phyloP scores from a whole-genome alignment of 306 rosid genomes.

The Cyclanthera cordifolia region DNA sequence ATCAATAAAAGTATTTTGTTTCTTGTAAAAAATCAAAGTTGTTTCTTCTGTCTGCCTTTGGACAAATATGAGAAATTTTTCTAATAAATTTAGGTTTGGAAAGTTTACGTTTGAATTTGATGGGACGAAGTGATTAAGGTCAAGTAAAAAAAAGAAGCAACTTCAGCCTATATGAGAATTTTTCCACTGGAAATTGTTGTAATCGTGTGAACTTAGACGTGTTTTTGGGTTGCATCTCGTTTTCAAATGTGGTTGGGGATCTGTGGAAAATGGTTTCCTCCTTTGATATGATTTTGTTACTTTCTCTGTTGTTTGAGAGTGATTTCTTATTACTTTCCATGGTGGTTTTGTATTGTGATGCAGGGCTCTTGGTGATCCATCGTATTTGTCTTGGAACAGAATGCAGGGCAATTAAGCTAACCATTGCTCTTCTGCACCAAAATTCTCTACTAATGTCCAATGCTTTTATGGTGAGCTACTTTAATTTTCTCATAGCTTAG shows the following conservation, averaged over 20 bases:
- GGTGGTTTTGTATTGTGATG: slow-evolving; percentile 10
- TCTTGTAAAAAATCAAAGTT: too few species aligned
- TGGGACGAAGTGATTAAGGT: neutral
- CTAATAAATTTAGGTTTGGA: neutral
- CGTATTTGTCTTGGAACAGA: slow-evolving; percentile 83
- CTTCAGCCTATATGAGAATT: neutral
- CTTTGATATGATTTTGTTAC: neutral
- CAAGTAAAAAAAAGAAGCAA: neutral
- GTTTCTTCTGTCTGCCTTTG: neutral
- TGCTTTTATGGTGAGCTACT: neutral
- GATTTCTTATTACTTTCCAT: neutral
- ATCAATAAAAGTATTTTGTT: too few species aligned
- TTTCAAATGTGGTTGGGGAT: neutral
- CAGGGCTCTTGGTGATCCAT: slow-evolving; percentile 90
- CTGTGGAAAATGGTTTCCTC: neutral
- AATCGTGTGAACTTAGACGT: neutral
- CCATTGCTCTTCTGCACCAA: slow-evolving; percentile 10
- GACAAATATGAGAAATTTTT: neutral
- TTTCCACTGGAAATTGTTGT: neutral
- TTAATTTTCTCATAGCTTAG: neutral
- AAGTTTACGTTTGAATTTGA: neutral
- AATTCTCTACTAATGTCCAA: neutral
- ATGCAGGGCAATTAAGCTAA: slow-evolving; percentile 21
- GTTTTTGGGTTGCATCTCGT: neutral
- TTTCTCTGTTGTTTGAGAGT: neutral